Conservation (phyloP, 2,329 filamentous ascomycete species). For the Chaetomium globosum region DNA sequence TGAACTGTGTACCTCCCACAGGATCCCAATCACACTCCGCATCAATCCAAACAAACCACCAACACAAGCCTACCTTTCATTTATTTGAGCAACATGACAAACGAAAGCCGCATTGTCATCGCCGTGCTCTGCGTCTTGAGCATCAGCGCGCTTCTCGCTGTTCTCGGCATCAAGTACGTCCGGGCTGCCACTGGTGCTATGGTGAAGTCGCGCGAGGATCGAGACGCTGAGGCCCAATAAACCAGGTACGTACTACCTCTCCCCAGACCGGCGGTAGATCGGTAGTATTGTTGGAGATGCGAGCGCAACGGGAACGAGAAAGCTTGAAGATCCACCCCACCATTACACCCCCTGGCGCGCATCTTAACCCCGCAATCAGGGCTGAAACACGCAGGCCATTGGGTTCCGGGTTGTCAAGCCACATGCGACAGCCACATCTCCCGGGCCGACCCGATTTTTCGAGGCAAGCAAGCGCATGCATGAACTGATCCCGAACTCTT, state of each 20-base stretch:
- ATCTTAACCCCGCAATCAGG: slow-evolving; percentile 28
- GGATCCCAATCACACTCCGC: neutral
- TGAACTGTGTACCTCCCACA: neutral
- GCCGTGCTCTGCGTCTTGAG: slow-evolving; percentile 21
- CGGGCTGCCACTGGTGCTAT: neutral
- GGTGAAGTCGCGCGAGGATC: neutral
- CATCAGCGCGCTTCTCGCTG: slow-evolving; percentile 10
- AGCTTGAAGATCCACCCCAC: slow-evolving; percentile 14
- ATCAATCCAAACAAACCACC: neutral
- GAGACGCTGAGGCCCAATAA: slow-evolving; percentile 13
- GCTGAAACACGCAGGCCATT: slow-evolving; percentile 19
- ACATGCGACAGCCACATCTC: slow-evolving; percentile 22
- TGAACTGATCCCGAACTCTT: slow-evolving; percentile 23
- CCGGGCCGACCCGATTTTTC: slow-evolving; percentile 28
- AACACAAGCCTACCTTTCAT: neutral
- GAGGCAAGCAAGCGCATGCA: slow-evolving; percentile 19
- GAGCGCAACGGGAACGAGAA: neutral
- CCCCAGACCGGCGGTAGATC: neutral
- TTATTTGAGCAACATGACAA: slow-evolving; percentile 3
- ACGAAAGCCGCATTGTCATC: slow-evolving; percentile 16
- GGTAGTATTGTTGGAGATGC: neutral
- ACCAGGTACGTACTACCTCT: neutral
- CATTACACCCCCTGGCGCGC: neutral
- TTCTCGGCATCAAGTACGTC: slow-evolving; percentile 22
- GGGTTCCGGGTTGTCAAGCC: slow-evolving; percentile 12